Conservation (phyloP, 1,284 basidiomycete species). For the Ceratorhiza oryzae-sativae region DNA sequence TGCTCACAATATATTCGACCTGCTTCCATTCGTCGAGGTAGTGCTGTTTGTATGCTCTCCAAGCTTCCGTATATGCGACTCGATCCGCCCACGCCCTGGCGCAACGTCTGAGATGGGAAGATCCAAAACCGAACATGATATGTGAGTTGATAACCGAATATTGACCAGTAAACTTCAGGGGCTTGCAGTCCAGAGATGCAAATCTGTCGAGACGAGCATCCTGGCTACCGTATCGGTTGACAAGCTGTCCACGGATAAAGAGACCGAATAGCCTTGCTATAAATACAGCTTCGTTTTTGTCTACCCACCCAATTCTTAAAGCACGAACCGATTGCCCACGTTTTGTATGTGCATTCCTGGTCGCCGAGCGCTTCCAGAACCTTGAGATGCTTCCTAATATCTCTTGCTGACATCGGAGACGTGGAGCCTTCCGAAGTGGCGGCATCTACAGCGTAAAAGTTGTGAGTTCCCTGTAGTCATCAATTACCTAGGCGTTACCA, state of each 20-base stretch:
- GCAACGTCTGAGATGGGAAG: constrained; percentile 13
- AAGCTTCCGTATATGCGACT: constrained; percentile 30
- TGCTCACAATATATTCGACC: constrained; percentile 8
- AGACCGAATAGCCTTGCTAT: constrained; percentile 24
- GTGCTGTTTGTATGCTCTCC: constrained; percentile 16
- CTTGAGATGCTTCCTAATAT: neutral
- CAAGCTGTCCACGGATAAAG: constrained; percentile 15
- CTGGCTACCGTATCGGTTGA: constrained; percentile 15
- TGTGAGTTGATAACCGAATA: constrained; percentile 17
- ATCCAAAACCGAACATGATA: neutral
- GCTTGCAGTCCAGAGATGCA: constrained; percentile 15
- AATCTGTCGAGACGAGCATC: constrained; percentile 27
- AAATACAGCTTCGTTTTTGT: neutral
- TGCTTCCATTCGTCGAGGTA: constrained; percentile 30
- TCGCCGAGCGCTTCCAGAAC: constrained; percentile 3
- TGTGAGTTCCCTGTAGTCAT: neutral
- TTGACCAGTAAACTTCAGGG: neutral
- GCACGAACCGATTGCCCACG: constrained; percentile 24
- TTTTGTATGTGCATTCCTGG: neutral
- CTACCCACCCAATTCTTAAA: neutral
- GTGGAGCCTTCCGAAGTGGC: constrained; percentile 35
- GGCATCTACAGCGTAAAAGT: constrained; percentile 3
- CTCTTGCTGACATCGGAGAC: constrained; percentile 21
- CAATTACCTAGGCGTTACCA: neutral
- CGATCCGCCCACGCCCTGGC: constrained; percentile 26